Conservation (phyloP, 75 land plant genomes). For the Cupressus sempervirens region DNA sequence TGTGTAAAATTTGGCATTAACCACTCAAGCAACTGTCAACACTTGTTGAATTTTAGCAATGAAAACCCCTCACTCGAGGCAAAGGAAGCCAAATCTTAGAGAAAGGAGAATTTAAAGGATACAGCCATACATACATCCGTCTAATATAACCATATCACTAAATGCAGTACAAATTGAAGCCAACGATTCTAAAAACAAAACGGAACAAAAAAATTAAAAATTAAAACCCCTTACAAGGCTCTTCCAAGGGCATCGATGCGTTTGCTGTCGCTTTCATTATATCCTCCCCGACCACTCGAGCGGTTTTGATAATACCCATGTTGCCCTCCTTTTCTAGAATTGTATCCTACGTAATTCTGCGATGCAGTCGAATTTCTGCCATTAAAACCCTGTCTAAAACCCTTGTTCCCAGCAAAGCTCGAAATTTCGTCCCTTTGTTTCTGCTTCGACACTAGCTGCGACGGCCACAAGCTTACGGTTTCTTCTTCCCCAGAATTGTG, state of each 20-base stretch:
- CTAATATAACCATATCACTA: not conserved
- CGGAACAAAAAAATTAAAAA: not conserved
- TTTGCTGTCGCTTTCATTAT: not conserved
- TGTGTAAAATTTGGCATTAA: no score
- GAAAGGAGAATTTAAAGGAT: not conserved
- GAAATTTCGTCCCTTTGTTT: not conserved
- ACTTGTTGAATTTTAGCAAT: not conserved
- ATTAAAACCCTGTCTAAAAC: not conserved
- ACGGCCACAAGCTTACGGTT: not conserved
- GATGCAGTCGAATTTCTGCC: not conserved
- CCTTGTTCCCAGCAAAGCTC: not conserved
- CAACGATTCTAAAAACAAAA: not conserved
- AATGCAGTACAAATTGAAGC: not conserved
- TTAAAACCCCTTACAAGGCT: not conserved
- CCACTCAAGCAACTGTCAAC: no score
- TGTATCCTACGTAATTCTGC: not conserved
- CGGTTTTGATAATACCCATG: not conserved
- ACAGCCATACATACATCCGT: not conserved
- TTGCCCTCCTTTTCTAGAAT: not conserved
- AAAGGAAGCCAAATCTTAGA: no score
- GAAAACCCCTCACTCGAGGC: no score
- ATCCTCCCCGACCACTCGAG: not conserved
- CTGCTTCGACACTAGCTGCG: not conserved
- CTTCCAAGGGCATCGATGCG: not conserved
- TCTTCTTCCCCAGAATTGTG: not conserved